These are phyloP conservation scores for Porogramme epimiltina DNA, from an alignment of 1,284 basidiomycete genomes.

Conservation along the genomic window DNA sequence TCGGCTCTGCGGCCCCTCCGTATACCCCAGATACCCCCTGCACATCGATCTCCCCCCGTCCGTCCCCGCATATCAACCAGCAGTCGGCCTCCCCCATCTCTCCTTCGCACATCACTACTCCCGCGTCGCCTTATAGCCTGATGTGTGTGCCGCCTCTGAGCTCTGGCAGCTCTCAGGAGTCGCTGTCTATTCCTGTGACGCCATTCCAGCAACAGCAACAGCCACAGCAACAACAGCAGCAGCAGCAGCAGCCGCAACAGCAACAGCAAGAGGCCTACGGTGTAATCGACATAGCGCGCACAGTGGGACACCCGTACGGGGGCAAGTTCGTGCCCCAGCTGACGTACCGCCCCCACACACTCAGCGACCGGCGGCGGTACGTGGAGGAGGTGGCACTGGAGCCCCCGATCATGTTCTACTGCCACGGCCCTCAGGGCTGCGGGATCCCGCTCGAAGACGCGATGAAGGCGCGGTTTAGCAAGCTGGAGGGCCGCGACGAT, in stretches of 20 bases:
- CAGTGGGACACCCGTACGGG: constrained; percentile 12
- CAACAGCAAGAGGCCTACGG: not conserved
- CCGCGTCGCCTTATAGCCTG: constrained; percentile 1
- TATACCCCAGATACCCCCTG: constrained; percentile 12
- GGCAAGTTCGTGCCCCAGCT: constrained; percentile 52
- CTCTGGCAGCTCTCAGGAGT: not conserved
- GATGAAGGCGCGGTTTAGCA: constrained; percentile 42
- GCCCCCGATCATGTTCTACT: constrained; percentile 61
- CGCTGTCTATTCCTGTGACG: too few species aligned
- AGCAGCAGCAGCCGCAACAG: not conserved
- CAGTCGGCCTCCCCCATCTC: constrained; percentile 13
- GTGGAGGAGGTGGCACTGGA: constrained; percentile 67
- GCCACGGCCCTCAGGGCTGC: constrained; percentile 48
- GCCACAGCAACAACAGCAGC: too few species aligned
- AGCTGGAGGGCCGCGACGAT: constrained; percentile 54
- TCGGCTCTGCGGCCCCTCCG: constrained; percentile 9
- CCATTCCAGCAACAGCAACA: too few species aligned
- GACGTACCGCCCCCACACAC: constrained; percentile 73
- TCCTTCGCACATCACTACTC: not conserved
- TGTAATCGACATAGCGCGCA: constrained; percentile 23
- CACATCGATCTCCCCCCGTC: not conserved
- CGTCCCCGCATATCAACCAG: constrained; percentile 10
- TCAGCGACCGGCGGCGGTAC: constrained; percentile 71
- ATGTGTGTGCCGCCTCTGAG: not conserved
- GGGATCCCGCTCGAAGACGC: constrained; percentile 63